Evolutionary conservation across 176 grass and related monocot genomes (phyloP), one percentile per base, ranked within the genome.

Genomic region (Urochloa ruziziensis): DNA sequence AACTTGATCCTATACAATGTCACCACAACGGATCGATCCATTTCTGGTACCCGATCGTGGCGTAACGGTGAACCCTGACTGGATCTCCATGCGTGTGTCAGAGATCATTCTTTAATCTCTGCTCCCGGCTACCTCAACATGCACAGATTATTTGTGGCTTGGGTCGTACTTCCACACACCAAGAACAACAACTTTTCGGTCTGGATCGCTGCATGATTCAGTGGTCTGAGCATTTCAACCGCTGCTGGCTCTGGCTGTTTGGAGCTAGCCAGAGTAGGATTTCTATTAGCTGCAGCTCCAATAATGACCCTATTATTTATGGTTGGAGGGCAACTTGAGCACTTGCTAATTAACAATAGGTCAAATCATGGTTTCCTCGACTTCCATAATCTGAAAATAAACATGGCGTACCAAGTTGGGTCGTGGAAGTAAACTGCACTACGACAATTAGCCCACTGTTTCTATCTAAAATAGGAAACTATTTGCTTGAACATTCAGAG

Each of bases 301-400:
- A 64, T 21, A 23, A 29, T 75, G n/a, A 6, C 30, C 2, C 29
- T 3, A 10, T 9, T 85, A 62, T 5, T 27, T 13, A 39, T 64
- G 25, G 24, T 40, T 32, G 19, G 0, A 4, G 24, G 53, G 75
- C 84, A 80, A 73, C 67, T 73, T 73, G 84, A n/a, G n/a, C n/a
- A 43, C 24, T n/a, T 80, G n/a, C 67, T 34, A 80, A 32, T 64
- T 40, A 40, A 1, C 39, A 53, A 32, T 16, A 64, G 15, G 30
- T 53, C 43, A 63, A n/a, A 63, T 33, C 8, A 49, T 39, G 39
- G 32, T 40, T 72, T 39, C 9, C 13, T 3, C 62, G 30, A 27
- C 28, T 70, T 70, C 0, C 4, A 48, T 19, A 67, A 53, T 19
- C 37, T 21, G 7, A 13, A 62, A 59, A n/a, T 27, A 39, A 39